Base-by-base conservation (phyloP, 176 grass and related monocot species). In the Guadua angustifolia region DNA sequence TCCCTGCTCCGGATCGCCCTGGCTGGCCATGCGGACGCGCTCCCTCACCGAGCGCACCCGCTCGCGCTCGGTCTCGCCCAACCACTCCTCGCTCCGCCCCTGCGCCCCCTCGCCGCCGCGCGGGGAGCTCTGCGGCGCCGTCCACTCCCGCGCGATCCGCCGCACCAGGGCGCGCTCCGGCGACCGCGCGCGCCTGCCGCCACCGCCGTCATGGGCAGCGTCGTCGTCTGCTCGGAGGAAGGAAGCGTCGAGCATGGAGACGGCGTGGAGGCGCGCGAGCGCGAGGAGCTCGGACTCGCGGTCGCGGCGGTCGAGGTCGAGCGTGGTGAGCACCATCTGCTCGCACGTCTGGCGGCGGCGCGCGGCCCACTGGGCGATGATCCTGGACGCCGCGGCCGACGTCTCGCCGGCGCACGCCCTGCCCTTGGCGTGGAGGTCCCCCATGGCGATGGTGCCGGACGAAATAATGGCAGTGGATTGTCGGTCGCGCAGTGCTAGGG, bases 211-310 rank as follows among this genome's bases (percentile, higher is more conserved):
- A 21, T 7, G 16, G 6, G 0, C 35, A 1, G 14, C 14, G 17
- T 52, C 38, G 43, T 66, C 71, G 10, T n/a, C 35, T 15, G 46
- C 85, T 45, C 51, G 82, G 50, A 92, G 88, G 71, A 90, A 92
- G 56, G 93, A 92, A 13, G 93, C 90, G 79, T 97, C 90, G 51
- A 97, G 92, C 90, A 93, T 97, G 79, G 95, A 94, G 39, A 94
- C 95, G 71, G 95, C 91, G 85, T 97, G 95, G 71, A 97, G 92
- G 45, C 89, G 88, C 19, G 92, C 95, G 10, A 97, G 90, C 21
- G 95, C 95, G 21, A 97, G 73, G 26, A 97, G 92, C 90, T 97
- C 95, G 3, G 90, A 90, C 67, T 97, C 92, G 59, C 95, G 90
- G 83, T 94, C 91, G 5, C 95, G 92, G 22, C 90, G 86, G 22